phyloP scores from a whole-genome alignment of 306 rosid species.

The Coriaria nepalensis region DNA sequence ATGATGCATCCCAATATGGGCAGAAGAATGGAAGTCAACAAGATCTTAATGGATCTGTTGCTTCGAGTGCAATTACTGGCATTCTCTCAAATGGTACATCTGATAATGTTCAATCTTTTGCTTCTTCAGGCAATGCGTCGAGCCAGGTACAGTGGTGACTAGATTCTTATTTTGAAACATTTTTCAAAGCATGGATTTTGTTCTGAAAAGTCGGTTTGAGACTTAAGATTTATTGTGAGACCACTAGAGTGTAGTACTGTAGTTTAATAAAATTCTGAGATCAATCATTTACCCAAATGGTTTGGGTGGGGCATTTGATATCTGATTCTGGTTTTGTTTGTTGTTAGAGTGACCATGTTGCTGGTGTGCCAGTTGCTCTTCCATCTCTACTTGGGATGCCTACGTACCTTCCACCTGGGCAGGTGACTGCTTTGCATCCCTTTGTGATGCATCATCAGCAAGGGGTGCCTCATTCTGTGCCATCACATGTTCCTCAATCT shows the following conservation, averaged over 20 bases:
- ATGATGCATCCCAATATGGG: slow-evolving; percentile 49
- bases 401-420: slow-evolving; percentile 83
- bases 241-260: too few species aligned
- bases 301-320: too few species aligned
- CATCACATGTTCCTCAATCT: slow-evolving; percentile 63
- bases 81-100: slow-evolving; percentile 53
- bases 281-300: too few species aligned
- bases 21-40: slow-evolving; percentile 56
- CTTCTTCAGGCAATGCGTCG: slow-evolving; percentile 44
- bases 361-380: slow-evolving; percentile 60
- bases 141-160: slow-evolving; percentile 37
- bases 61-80: slow-evolving; percentile 48
- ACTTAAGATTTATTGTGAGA: too few species aligned
- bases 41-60: slow-evolving; percentile 43
- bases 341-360: slow-evolving; percentile 48
- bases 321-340: slow-evolving; percentile 7
- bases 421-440: slow-evolving; percentile 71
- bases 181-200: too few species aligned
- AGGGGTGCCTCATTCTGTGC: slow-evolving; percentile 61
- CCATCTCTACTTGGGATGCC: slow-evolving; percentile 78
- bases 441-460: slow-evolving; percentile 89
- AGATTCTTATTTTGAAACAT: neutral
- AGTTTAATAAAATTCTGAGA: too few species aligned
- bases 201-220: too few species aligned
- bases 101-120: slow-evolving; percentile 46